These are phyloP conservation scores for Sporothrix luriei DNA, from an alignment of 2,329 filamentous ascomycete genomes.

Conservation along the genomic window DNA sequence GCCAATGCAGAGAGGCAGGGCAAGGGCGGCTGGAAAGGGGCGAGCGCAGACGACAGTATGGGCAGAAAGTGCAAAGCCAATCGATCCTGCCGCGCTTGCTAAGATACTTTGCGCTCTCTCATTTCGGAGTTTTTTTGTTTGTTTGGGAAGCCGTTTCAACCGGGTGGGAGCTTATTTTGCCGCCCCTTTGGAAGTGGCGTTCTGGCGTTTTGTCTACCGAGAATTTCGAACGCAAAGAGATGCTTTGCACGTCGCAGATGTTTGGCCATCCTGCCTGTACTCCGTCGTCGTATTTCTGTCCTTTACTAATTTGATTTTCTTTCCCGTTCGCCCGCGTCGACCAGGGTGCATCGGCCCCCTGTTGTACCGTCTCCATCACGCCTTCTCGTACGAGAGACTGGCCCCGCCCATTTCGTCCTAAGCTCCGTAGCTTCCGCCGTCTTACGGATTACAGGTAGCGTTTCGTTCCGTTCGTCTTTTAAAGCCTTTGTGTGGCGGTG, in stretches of 20 bases:
- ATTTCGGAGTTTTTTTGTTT: slow-evolving; percentile 22
- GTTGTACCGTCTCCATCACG: slow-evolving; percentile 19
- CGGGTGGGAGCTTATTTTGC: slow-evolving; percentile 20
- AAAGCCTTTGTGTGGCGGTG: neutral
- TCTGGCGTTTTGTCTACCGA: neutral
- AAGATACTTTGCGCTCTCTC: neutral
- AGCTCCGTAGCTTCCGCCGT: slow-evolving; percentile 25
- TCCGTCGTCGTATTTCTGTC: neutral
- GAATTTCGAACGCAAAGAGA: neutral
- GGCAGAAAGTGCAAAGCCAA: slow-evolving; percentile 7
- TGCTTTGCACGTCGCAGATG: neutral
- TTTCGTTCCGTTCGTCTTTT: neutral
- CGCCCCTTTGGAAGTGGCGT: neutral
- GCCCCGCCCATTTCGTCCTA: slow-evolving; percentile 19
- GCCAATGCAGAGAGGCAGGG: neutral
- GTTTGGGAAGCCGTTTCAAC: slow-evolving; percentile 18
- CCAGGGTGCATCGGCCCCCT: neutral
- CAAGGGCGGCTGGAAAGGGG: slow-evolving; percentile 2
- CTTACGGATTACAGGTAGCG: neutral
- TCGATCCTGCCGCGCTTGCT: slow-evolving; percentile 22
- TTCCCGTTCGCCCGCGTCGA: neutral
- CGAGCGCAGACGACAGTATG: neutral
- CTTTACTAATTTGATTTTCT: neutral
- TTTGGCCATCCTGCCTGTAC: slow-evolving; percentile 1
- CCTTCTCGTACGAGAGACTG: slow-evolving; percentile 15